Evolutionary conservation across 495 filamentous ascomycete species (phyloP).

Genomic region (Aspergillus kassunensis): DNA sequence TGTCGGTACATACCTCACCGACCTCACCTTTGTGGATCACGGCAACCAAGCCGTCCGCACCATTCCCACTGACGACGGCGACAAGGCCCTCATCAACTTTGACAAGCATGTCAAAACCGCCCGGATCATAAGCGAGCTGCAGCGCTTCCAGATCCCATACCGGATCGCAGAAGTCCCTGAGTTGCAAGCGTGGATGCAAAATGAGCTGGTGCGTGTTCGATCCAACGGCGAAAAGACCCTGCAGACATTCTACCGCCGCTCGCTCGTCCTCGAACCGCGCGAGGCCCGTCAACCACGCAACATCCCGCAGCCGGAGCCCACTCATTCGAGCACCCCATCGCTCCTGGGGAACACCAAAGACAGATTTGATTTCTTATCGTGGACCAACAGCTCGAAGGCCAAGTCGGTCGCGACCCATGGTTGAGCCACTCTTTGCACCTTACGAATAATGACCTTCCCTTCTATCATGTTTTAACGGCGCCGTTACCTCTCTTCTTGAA

Average conservation of each 20-base stretch:
- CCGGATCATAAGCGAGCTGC: conserved; percentile 90
- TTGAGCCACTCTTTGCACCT: conserved; percentile 21
- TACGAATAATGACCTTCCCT: conserved; percentile 13
- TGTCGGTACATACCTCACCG: conserved; percentile 94
- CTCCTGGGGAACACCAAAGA: conserved; percentile 52
- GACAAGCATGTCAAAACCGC: conserved; percentile 96
- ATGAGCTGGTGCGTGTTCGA: conserved; percentile 76
- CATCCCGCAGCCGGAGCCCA: conserved; percentile 24
- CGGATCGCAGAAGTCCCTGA: conserved; percentile 79
- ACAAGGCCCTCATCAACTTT: conserved; percentile 88
- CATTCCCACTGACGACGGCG: conserved; percentile 49
- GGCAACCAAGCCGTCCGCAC: conserved; percentile 70
- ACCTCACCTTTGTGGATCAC: conserved; percentile 72
- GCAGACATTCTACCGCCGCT: conserved; percentile 79
- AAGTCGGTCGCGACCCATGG: conserved; percentile 45
- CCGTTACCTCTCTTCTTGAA: background rate
- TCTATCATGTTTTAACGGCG: conserved; percentile 15
- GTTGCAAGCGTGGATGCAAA: conserved; percentile 89
- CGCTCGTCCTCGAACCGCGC: conserved; percentile 79
- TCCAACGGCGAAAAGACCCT: conserved; percentile 74
- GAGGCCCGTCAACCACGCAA: conserved; percentile 39
- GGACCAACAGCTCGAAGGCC: conserved; percentile 48
- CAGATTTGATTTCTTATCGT: conserved; percentile 55
- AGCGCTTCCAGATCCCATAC: conserved; percentile 96
- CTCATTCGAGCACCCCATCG: conserved; percentile 32